These are phyloP conservation scores for Malus hybrid DNA, from an alignment of 331 rosid genomes.

Conservation along the genomic window DNA sequence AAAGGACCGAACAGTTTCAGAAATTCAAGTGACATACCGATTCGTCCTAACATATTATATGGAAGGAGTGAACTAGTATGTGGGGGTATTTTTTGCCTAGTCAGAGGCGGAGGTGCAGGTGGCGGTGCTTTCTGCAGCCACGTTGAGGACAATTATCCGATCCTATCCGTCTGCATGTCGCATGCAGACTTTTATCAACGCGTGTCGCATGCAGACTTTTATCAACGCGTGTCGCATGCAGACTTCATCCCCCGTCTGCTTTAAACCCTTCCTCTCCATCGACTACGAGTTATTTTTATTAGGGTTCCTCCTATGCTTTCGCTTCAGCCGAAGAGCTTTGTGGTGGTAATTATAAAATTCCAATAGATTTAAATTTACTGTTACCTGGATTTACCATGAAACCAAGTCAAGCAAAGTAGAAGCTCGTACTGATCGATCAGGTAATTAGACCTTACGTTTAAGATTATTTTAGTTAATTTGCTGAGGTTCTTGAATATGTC, in stretches of 20 bases:
- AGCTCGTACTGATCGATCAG: neutral
- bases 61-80: neutral
- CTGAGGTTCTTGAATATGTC: too few relatives aligned
- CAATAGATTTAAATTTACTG: neutral
- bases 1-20: too few relatives aligned
- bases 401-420: neutral
- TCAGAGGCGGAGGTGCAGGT: neutral
- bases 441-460: neutral
- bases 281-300: neutral
- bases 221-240: too few relatives aligned
- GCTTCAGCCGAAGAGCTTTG: neutral
- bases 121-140: neutral
- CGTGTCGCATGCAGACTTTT: neutral
- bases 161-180: neutral
- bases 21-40: too few relatives aligned
- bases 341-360: neutral
- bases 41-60: too few relatives aligned
- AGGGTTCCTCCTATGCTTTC: neutral
- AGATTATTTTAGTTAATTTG: too few relatives aligned
- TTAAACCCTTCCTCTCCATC: neutral
- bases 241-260: neutral
- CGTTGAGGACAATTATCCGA: slow-evolving; percentile 11
- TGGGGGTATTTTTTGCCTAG: neutral
- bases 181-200: slow-evolving; percentile 1
- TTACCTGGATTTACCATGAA: neutral